Evolutionary conservation across 163 green algal species (phyloP).

Genomic region (Scenedesmus sp.): DNA sequence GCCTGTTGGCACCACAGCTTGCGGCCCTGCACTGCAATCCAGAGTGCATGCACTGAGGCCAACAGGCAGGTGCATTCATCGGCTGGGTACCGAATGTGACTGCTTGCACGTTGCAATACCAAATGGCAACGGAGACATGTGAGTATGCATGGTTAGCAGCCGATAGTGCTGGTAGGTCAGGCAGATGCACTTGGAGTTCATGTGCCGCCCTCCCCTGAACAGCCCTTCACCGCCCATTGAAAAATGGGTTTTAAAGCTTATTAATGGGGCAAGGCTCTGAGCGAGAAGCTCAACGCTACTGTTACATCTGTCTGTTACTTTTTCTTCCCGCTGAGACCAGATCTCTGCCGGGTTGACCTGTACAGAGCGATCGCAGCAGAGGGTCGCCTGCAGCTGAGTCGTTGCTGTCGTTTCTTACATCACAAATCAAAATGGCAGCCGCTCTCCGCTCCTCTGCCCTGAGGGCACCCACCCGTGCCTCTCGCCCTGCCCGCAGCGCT

Average conservation of each 20-base stretch:
- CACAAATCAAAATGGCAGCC: constrained; percentile 14
- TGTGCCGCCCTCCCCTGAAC: neutral
- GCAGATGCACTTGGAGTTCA: neutral
- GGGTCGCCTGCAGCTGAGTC: constrained; percentile 8
- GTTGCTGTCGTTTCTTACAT: constrained; percentile 4
- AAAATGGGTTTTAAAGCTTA: neutral
- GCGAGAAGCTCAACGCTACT: neutral
- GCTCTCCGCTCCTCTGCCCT: constrained; percentile 10
- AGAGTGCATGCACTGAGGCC: neutral
- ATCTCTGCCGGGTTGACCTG: neutral
- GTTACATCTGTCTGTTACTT: constrained; percentile 21
- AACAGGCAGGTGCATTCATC: neutral
- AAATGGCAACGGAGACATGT: neutral
- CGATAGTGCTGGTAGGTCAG: neutral
- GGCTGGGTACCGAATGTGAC: neutral
- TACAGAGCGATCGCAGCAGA: neutral
- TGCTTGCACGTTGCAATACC: neutral
- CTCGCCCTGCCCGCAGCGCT: constrained; percentile 12
- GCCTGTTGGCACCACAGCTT: too few relatives aligned
- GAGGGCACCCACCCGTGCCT: constrained; percentile 1
- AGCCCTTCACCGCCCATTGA: neutral
- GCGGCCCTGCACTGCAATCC: neutral
- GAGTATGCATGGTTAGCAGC: neutral
- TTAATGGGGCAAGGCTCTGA: neutral
- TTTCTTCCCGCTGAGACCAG: neutral